A percentile compares a stretch with the other conserved stretches of the same genome.
phyloP scores from a whole-genome alignment of 495 filamentous ascomycete genomes.

The Penicillium herquei region DNA sequence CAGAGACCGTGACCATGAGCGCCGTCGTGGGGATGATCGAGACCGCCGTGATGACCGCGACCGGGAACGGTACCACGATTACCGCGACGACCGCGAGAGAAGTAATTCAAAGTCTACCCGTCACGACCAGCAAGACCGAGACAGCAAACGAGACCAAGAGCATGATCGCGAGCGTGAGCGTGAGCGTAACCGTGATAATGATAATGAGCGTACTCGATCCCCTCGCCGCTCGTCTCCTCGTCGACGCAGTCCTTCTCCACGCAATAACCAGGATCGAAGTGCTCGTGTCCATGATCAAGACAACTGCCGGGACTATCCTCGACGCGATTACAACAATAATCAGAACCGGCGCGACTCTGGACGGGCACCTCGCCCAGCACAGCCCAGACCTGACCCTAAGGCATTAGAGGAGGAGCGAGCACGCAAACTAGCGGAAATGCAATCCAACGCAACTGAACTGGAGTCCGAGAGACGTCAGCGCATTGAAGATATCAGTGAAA shows the following conservation, averaged over 20 bases:
- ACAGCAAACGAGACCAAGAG: neutral
- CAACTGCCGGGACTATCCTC: slow-evolving; percentile 17
- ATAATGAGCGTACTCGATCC: slow-evolving; percentile 21
- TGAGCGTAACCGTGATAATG: slow-evolving; percentile 19
- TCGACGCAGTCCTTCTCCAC: slow-evolving; percentile 12
- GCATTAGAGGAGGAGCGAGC: slow-evolving; percentile 41
- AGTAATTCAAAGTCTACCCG: slow-evolving; percentile 21
- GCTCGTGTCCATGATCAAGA: slow-evolving; percentile 5
- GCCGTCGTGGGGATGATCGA: slow-evolving; percentile 8
- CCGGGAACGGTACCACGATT: slow-evolving; percentile 19
- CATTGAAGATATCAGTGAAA: slow-evolving; percentile 62
- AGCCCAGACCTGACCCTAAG: slow-evolving; percentile 21
- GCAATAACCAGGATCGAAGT: slow-evolving; percentile 7
- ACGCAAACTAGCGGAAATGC: slow-evolving; percentile 81
- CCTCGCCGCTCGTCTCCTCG: slow-evolving; percentile 18
- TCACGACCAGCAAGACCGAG: slow-evolving; percentile 15
- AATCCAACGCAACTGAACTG: slow-evolving; percentile 74
- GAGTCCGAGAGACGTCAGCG: slow-evolving; percentile 72
- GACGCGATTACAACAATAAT: slow-evolving; percentile 10
- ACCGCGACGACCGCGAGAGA: slow-evolving; percentile 23
- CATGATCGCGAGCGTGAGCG: slow-evolving; percentile 31
- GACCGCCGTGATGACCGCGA: slow-evolving; percentile 19
- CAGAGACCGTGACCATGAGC: slow-evolving; percentile 17
- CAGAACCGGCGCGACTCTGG: slow-evolving; percentile 19
- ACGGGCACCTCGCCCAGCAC: slow-evolving; percentile 13